Evolutionary conservation across 225 moss, liverwort and hornwort genomes (phyloP).

Genomic region (Polytrichum formosum): DNA sequence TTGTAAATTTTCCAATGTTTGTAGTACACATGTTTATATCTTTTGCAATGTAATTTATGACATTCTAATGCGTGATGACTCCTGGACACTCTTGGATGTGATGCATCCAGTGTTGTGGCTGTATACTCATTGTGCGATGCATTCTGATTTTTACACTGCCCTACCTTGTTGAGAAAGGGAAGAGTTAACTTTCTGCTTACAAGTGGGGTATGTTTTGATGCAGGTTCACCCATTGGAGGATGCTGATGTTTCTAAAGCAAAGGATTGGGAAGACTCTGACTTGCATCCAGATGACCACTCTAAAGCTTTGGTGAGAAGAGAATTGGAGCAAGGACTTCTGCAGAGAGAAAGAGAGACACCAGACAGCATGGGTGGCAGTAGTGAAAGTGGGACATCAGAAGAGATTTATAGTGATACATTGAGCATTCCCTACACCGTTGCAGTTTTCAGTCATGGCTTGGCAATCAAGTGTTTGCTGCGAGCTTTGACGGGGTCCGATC

Average conservation of each 20-base stretch:
- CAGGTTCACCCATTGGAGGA: slow-evolving; percentile 52
- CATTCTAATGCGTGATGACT: too few relatives aligned
- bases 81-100: too few relatives aligned
- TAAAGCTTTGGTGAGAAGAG: slow-evolving; percentile 13
- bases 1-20: too few relatives aligned
- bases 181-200: too few relatives aligned
- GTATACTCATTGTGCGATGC: too few relatives aligned
- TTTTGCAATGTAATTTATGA: too few relatives aligned
- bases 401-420: slow-evolving; percentile 15
- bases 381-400: slow-evolving; percentile 28
- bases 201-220: slow-evolving; percentile 5
- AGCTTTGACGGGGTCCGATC: slow-evolving; percentile 57
- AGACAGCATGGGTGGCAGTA: slow-evolving; percentile 27
- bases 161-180: too few relatives aligned
- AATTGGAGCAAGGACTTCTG: background rate
- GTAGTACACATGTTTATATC: too few relatives aligned
- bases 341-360: slow-evolving; percentile 19
- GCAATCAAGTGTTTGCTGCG: slow-evolving; percentile 71
- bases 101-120: too few relatives aligned
- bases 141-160: too few relatives aligned
- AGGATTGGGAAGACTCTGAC: slow-evolving; percentile 39
- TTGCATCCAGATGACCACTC: slow-evolving; percentile 13
- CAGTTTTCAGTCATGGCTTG: slow-evolving; percentile 64
- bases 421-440: slow-evolving; percentile 39
- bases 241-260: slow-evolving; percentile 28